Percentiles rank a stretch among this genome's conserved stretches.
Evolutionary conservation across 345 rosid genomes (phyloP).

Genomic region (Firmiana major): DNA sequence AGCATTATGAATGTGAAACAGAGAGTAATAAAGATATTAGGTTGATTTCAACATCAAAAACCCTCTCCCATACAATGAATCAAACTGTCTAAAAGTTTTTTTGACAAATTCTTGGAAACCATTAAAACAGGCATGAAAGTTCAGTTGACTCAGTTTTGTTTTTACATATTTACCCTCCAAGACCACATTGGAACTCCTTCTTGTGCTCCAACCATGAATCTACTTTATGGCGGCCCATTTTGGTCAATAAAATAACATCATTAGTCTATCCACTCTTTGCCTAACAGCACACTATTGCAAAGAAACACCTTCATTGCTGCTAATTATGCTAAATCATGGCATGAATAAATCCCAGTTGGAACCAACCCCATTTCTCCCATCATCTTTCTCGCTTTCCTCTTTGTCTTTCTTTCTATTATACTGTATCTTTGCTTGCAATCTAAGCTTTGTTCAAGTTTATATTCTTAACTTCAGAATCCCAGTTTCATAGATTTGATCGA

Average conservation of each 20-base stretch:
- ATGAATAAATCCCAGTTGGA: background rate
- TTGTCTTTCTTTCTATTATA: background rate
- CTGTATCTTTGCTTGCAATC: background rate
- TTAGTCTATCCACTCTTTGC: constrained; percentile 17
- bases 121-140: background rate
- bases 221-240: background rate
- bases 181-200: background rate
- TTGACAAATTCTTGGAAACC: background rate
- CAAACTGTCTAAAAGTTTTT: background rate
- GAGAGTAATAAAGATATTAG: background rate
- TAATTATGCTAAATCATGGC: constrained; percentile 9
- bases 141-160: background rate
- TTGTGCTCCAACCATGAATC: background rate
- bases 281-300: constrained; percentile 6
- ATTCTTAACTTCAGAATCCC: background rate
- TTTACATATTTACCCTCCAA: background rate
- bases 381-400: background rate
- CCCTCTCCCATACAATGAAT: background rate
- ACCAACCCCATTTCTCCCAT: background rate
- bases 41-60: background rate
- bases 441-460: constrained; percentile 2
- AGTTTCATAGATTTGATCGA: background rate
- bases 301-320: background rate
- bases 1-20: background rate
- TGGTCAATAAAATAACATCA: background rate